Conservation (phyloP, 306 rosid species). For the Clitoria ternatea region DNA sequence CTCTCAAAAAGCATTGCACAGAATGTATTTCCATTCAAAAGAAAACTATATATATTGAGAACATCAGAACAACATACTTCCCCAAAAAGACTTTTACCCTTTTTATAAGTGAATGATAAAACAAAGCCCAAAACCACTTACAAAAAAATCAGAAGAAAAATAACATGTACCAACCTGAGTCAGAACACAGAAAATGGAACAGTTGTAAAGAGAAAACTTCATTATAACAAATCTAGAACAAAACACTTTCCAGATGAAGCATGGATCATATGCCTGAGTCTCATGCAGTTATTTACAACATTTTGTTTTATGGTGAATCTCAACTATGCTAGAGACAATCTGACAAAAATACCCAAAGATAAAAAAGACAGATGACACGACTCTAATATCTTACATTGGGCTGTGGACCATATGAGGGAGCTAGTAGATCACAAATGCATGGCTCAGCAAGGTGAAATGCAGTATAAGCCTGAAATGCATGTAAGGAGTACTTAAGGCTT, state of each 20-base stretch:
- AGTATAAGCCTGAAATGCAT: constrained; percentile 47
- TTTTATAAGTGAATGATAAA: background rate
- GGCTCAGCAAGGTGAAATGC: constrained; percentile 46
- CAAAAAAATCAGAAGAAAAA: background rate
- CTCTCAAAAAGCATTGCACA: background rate
- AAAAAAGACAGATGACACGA: background rate
- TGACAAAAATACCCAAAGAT: background rate
- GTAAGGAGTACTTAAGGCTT: no score
- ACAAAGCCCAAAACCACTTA: background rate
- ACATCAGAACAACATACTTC: no score
- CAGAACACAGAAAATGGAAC: background rate
- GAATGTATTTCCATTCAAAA: background rate
- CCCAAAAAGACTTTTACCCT: no score
- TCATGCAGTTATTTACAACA: background rate
- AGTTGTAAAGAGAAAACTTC: background rate
- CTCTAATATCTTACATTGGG: constrained; percentile 33
- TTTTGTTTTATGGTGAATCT: background rate
- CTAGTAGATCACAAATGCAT: constrained; percentile 34
- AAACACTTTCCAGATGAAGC: background rate
- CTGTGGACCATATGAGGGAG: constrained; percentile 49
- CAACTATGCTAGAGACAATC: background rate
- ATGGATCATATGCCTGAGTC: no score
- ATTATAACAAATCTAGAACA: background rate
- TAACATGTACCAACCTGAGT: background rate
- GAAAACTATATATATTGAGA: background rate